These are phyloP conservation scores for Apostasia shenzhenica DNA, from an alignment of 106 monocot species.

Conservation along the genomic window DNA sequence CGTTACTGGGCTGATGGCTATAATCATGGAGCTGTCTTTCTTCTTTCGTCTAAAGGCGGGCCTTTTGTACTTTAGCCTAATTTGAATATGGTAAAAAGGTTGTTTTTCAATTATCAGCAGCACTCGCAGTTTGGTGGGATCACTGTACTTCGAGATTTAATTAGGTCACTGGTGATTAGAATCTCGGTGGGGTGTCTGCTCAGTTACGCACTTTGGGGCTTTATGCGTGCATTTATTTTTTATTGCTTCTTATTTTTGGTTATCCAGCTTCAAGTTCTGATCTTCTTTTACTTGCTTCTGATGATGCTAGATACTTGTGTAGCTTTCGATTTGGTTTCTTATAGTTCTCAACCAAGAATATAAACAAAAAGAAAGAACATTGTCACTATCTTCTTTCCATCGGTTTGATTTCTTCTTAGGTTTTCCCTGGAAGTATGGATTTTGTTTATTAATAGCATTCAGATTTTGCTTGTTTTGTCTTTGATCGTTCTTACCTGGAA, in stretches of 20 bases:
- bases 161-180: too few species aligned
- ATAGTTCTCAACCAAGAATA: too few species aligned
- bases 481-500: slow-evolving; percentile 1
- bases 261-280: too few species aligned
- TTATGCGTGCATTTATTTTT: not conserved
- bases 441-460: not conserved
- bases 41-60: not conserved
- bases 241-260: not conserved
- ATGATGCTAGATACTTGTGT: too few species aligned
- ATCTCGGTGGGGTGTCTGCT: too few species aligned
- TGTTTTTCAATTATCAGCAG: not conserved
- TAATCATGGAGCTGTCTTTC: not conserved
- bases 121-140: too few species aligned
- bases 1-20: not conserved
- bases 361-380: too few species aligned
- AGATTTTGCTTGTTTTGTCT: not conserved
- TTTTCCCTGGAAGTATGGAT: not conserved
- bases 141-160: too few species aligned
- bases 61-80: not conserved
- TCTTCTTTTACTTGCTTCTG: too few species aligned
- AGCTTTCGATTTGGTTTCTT: too few species aligned
- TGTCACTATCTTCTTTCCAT: not conserved
- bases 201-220: too few species aligned
- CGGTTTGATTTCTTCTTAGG: not conserved
- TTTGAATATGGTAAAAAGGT: not conserved